A percentile compares a stretch with the other conserved stretches of the same genome.
Evolutionary conservation across 1,284 basidiomycete genomes (phyloP).

Genomic region (Calocybe gambosa): DNA sequence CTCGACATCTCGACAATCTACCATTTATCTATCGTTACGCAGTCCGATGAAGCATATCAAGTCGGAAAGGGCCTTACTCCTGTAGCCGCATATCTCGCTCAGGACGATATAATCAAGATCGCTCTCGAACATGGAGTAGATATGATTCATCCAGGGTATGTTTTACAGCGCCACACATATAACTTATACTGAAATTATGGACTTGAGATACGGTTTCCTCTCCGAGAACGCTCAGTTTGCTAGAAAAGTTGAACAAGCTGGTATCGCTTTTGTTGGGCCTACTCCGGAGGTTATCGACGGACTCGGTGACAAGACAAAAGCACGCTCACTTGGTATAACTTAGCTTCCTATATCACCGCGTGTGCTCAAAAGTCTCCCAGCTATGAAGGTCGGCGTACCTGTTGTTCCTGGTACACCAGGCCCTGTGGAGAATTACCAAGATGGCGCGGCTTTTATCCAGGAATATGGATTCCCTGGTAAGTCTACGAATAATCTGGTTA

Average conservation of each 20-base stretch:
- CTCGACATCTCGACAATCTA: conserved; percentile 4
- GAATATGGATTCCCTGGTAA: conserved; percentile 92
- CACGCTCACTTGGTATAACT: conserved; percentile 70
- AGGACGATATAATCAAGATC: conserved; percentile 94
- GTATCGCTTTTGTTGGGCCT: conserved; percentile 96
- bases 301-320: conserved; percentile 98
- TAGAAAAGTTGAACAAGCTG: conserved; percentile 93
- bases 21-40: background rate
- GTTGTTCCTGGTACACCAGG: conserved; percentile 98
- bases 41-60: conserved; percentile 98
- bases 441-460: conserved; percentile 86
- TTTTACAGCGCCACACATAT: background rate
- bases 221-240: conserved; percentile 97
- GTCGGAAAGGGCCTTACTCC: conserved; percentile 95
- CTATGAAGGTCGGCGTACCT: conserved; percentile 86
- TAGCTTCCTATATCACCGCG: conserved; percentile 4
- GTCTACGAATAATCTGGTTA: conserved; percentile 13
- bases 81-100: conserved; percentile 94
- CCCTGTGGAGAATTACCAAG: conserved; percentile 78
- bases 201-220: conserved; percentile 87
- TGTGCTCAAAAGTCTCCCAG: conserved; percentile 30
- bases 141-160: conserved; percentile 98
- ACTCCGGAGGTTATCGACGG: conserved; percentile 96
- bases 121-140: conserved; percentile 97
- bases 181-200: conserved; percentile 7